Evolutionary conservation across 306 rosid genomes (phyloP).

Genomic region (Vigna trinervia): DNA sequence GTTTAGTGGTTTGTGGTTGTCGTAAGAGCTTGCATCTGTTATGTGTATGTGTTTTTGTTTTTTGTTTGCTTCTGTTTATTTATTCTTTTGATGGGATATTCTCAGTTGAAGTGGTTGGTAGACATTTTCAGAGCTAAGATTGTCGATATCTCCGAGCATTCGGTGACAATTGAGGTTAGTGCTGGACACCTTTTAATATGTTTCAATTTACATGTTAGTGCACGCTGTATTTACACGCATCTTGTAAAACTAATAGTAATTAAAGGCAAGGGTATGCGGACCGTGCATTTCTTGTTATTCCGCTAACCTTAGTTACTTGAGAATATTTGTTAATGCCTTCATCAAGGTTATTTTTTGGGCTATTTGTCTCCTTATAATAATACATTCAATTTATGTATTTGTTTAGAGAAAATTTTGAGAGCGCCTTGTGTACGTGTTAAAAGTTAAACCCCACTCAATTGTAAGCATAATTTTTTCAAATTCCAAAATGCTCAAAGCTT

Average conservation of each 20-base stretch:
- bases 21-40: not conserved
- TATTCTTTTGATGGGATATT: slow-evolving; percentile 23
- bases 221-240: not conserved
- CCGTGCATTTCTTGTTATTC: not conserved
- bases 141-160: slow-evolving; percentile 78
- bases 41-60: not conserved
- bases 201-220: not conserved
- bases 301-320: slow-evolving; percentile 18
- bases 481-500: not conserved
- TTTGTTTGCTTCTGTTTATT: slow-evolving; percentile 31
- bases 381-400: not conserved
- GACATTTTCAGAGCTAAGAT: slow-evolving; percentile 76
- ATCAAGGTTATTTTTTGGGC: not conserved
- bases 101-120: slow-evolving; percentile 80
- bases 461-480: not conserved
- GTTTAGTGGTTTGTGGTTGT: slow-evolving; percentile 14
- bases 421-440: not conserved
- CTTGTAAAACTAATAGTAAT: slow-evolving; percentile 11
- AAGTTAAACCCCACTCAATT: not conserved
- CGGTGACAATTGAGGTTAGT: slow-evolving; percentile 76
- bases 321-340: slow-evolving; percentile 15
- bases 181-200: slow-evolving; percentile 15
- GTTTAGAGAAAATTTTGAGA: not conserved
- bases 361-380: not conserved
- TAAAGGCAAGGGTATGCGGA: not conserved